Evolutionary conservation across 768 basidiomycete genomes (phyloP), one percentile per base, ranked within the genome.

Genomic region (Tephrocybe sp.): DNA sequence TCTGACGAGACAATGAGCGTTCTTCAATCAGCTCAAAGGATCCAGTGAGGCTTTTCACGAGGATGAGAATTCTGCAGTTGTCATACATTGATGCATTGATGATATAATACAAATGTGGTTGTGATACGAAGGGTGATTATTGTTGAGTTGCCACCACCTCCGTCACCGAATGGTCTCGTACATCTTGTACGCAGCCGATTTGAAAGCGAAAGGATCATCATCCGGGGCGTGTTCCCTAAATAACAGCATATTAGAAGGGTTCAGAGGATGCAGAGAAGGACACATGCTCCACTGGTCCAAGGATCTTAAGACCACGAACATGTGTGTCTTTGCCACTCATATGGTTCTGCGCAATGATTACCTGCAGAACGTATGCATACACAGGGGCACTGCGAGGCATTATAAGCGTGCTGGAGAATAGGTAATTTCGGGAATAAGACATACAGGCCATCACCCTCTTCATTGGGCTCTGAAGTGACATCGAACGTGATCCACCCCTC

Each of bases 281-380:
- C 9, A 63, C 67, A 47, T 64, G 95, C 95, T 88, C 88, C 6
- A 84, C 68, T 2, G 93, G 90, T 0, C 93, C 96, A 48, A 93
- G 81, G n/a, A 98, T 79, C 30, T 78, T 84, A 34, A 98, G 69
- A 3, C 96, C 95, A 11, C 97, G 84, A 15, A 99, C 90, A 71
- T 99, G 97, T 8, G 97, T 98, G 69, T 99, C 97, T 65, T 98
- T 98, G 5, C 97, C 97, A 60, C 95, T 98, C 86, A 97, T 88
- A 64, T 98, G 94, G 64, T 98, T 99, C 18, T 88, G 85, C 12
- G 93, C 76, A 43, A 99, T 81, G 52, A 95, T 86, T 37, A 98
- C 77, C 66, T 98, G 93, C 2, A 99, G 69, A 9, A 98, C 83
- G 62, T 96, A 94, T 2, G 92, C 90, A 57, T 88, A 83, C 11